Evolutionary conservation across 2,329 filamentous ascomycete species (phyloP), one percentile per base, ranked within the genome.

Genomic region (Ceratocystis lukuohia): DNA sequence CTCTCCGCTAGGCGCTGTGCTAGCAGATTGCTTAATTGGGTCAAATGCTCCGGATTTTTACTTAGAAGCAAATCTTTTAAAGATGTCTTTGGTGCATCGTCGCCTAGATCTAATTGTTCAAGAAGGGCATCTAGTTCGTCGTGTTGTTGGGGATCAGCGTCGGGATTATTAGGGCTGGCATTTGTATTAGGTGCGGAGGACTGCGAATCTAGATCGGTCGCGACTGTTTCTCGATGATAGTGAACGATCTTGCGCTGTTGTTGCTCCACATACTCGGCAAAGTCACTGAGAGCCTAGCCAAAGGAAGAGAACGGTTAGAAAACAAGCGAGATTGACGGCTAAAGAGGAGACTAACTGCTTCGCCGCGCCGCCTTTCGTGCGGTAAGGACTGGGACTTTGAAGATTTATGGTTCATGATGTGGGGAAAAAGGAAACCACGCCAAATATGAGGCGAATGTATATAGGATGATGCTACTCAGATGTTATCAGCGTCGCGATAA

Each of bases 201-300:
- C 62, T 87, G 77, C 25, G 53, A 30, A 10, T 59, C 53, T n/a
- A 28, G 53, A 33, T 37, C 12, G 15, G 15, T 59, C 53, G 22
- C 53, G 17, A n/a, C 25, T 10, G 28, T 1, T 33, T 33, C 28
- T 33, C 53, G 53, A n/a, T 33, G 28, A 4, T 57, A 22, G 4
- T 8, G 33, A 20, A 59, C 28, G 12, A 59, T 37, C 15, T 64
- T 59, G 15, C 86, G 86, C 76, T 97, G 94, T 75, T 97, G 92
- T 74, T 91, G 88, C 76, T 97, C 91, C 70, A 96, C 94, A 73
- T 96, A 97, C 73, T 99, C 94, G 75, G 92, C 91, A 74, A 99
- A 99, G 72, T 97, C 94, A 78, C 89, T 94, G 66, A 99, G 82
- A 12, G 93, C 92, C 82, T 83, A 62, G 0, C 44, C 22, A 12